These are phyloP conservation scores for Panus rudis DNA, from an alignment of 768 basidiomycete genomes.

Conservation along the genomic window DNA sequence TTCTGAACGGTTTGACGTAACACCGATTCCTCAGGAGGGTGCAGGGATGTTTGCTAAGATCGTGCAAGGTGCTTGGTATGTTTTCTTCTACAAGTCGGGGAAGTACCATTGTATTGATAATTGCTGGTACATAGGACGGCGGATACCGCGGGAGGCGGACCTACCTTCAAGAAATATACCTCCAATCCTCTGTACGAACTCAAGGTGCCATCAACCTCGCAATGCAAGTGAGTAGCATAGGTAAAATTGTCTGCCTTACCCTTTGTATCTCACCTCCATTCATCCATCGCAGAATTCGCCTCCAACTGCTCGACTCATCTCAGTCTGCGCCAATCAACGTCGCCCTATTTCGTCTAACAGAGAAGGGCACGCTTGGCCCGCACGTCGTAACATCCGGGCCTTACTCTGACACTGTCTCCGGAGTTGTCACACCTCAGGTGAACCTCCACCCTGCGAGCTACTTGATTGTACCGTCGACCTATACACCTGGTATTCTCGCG, in stretches of 20 bases:
- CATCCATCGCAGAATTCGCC: slow-evolving; percentile 47
- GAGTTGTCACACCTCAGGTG: slow-evolving; percentile 54
- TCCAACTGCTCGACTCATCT: slow-evolving; percentile 47
- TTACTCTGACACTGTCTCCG: slow-evolving; percentile 69
- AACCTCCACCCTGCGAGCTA: slow-evolving; percentile 58
- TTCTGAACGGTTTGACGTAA: slow-evolving; percentile 52
- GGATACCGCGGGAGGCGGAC: slow-evolving; percentile 60
- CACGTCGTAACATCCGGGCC: slow-evolving; percentile 68
- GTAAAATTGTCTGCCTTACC: background rate
- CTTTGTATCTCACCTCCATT: background rate
- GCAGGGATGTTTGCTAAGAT: slow-evolving; percentile 82
- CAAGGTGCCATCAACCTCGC: slow-evolving; percentile 40
- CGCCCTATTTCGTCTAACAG: slow-evolving; percentile 41
- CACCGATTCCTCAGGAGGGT: slow-evolving; percentile 73
- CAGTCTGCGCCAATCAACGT: slow-evolving; percentile 50
- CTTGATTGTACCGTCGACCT: slow-evolving; percentile 68
- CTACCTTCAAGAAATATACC: slow-evolving; percentile 55
- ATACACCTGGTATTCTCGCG: slow-evolving; percentile 47
- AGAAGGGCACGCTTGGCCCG: slow-evolving; percentile 23
- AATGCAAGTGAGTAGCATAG: slow-evolving; percentile 45
- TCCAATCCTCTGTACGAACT: slow-evolving; percentile 68
- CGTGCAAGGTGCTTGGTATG: slow-evolving; percentile 70
- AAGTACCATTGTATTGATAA: background rate
- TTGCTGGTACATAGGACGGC: slow-evolving; percentile 40
- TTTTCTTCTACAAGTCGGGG: slow-evolving; percentile 1